Conservation (phyloP, 1,139 yeast species). For the Candida buenavistaensis region DNA sequence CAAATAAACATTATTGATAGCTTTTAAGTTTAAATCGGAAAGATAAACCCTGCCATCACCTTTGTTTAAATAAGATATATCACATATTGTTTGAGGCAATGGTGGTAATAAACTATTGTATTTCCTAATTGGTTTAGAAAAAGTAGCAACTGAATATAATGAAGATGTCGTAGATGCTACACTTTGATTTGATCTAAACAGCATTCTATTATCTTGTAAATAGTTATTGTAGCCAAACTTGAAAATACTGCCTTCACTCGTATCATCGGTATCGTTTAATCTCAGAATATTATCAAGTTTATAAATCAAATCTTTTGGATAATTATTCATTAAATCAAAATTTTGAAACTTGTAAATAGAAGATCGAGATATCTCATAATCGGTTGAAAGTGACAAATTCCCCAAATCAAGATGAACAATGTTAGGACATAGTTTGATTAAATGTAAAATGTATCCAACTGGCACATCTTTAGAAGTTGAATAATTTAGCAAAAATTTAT, state of each 20-base stretch:
- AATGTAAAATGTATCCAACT: slow-evolving; percentile 62
- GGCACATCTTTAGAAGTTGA: slow-evolving; percentile 67
- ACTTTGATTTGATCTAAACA: slow-evolving; percentile 14
- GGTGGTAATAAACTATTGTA: slow-evolving; percentile 44
- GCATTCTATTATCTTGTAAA: slow-evolving; percentile 4
- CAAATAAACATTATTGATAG: slow-evolving; percentile 35
- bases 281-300: slow-evolving; percentile 25
- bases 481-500: slow-evolving; percentile 55
- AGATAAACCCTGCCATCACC: slow-evolving; percentile 45
- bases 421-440: slow-evolving; percentile 60
- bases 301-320: slow-evolving; percentile 29
- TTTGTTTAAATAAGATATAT: slow-evolving; percentile 27
- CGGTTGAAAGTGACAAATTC: slow-evolving; percentile 56
- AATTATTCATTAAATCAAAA: slow-evolving; percentile 41
- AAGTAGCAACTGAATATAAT: slow-evolving; percentile 29
- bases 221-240: slow-evolving; percentile 7
- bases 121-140: slow-evolving; percentile 30
- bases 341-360: slow-evolving; percentile 36
- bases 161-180: slow-evolving; percentile 30
- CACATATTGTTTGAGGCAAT: slow-evolving; percentile 27
- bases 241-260: slow-evolving; percentile 8
- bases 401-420: slow-evolving; percentile 50
- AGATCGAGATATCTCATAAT: slow-evolving; percentile 48
- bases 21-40: slow-evolving; percentile 42
- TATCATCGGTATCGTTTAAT: slow-evolving; percentile 9